These are phyloP conservation scores for Aspergillus carlsbadensis DNA, from an alignment of 495 filamentous ascomycete genomes.

Conservation along the genomic window DNA sequence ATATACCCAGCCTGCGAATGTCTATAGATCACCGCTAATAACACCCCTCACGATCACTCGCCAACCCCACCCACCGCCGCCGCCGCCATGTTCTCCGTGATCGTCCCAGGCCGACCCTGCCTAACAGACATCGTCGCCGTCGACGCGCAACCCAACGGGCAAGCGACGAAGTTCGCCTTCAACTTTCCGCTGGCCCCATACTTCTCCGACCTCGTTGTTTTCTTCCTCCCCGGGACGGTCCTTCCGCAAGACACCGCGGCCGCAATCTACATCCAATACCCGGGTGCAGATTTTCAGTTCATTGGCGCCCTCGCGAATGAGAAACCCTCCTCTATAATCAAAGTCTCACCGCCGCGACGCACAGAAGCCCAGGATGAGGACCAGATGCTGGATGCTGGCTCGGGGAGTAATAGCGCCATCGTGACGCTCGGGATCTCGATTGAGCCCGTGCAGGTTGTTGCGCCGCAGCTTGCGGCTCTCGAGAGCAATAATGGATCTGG, in stretches of 20 bases:
- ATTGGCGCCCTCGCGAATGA: conserved; percentile 85
- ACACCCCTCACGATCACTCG: no score
- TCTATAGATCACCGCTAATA: not conserved
- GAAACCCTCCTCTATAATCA: conserved; percentile 88
- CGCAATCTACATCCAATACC: conserved; percentile 80
- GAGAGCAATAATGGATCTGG: conserved; percentile 34
- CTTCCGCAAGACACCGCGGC: conserved; percentile 78
- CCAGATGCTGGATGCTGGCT: conserved; percentile 38
- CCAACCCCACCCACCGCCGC: not conserved
- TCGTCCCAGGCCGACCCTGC: conserved; percentile 57
- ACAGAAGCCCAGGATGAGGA: conserved; percentile 37
- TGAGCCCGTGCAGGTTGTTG: conserved; percentile 72
- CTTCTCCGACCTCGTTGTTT: conserved; percentile 83
- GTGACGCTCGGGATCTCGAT: conserved; percentile 80
- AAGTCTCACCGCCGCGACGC: conserved; percentile 43
- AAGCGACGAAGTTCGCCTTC: conserved; percentile 68
- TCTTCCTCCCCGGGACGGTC: conserved; percentile 76
- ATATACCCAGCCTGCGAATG: not conserved
- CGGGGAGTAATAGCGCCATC: conserved; percentile 27
- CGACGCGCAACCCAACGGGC: conserved; percentile 43
- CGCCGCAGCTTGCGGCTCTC: conserved; percentile 60
- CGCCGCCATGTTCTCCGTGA: conserved; percentile 55
- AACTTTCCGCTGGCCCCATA: conserved; percentile 52
- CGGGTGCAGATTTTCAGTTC: conserved; percentile 65
- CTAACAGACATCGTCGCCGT: conserved; percentile 60